These are phyloP conservation scores for Penicillium hordei DNA, from an alignment of 2,329 filamentous ascomycete species.

Conservation along the genomic window DNA sequence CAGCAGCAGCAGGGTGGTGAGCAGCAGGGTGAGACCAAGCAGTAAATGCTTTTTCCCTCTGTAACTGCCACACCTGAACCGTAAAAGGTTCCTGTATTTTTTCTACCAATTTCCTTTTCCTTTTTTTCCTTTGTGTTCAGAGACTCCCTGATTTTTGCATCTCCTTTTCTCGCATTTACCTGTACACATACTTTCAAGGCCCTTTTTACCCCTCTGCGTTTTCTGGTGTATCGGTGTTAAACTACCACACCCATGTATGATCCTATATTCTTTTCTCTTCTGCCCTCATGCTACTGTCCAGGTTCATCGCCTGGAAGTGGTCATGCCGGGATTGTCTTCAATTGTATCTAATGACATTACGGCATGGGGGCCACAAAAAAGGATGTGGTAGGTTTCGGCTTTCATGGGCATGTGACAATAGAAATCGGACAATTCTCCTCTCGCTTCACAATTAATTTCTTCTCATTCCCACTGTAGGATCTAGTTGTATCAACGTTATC, in stretches of 20 bases:
- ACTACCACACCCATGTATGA: constrained; percentile 26
- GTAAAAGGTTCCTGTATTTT: constrained; percentile 29
- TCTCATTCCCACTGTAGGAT: neutral
- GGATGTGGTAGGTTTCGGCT: constrained; percentile 34
- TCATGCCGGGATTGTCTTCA: constrained; percentile 35
- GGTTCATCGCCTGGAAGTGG: constrained; percentile 17
- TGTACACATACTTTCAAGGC: constrained; percentile 40
- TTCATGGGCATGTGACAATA: constrained; percentile 39
- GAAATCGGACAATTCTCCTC: constrained; percentile 44
- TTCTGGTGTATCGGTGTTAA: constrained; percentile 41
- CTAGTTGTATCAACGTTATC: constrained; percentile 9
- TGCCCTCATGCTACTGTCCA: constrained; percentile 30
- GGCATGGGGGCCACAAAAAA: constrained; percentile 38
- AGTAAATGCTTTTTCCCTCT: constrained; percentile 20
- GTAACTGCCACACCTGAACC: constrained; percentile 40
- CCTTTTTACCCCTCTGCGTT: constrained; percentile 29
- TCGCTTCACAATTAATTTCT: constrained; percentile 26
- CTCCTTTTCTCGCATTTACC: constrained; percentile 33
- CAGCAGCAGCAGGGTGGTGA: constrained; percentile 53
- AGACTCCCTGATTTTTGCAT: constrained; percentile 27
- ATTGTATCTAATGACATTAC: constrained; percentile 44
- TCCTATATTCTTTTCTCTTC: constrained; percentile 20
- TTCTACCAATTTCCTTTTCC: constrained; percentile 24
- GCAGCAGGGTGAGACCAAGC: constrained; percentile 66
- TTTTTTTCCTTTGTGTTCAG: constrained; percentile 26